Percentiles rank a stretch among this genome's conserved stretches.
phyloP scores from a whole-genome alignment of 176 grass and related monocot species.

The Paspalum vaginatum region DNA sequence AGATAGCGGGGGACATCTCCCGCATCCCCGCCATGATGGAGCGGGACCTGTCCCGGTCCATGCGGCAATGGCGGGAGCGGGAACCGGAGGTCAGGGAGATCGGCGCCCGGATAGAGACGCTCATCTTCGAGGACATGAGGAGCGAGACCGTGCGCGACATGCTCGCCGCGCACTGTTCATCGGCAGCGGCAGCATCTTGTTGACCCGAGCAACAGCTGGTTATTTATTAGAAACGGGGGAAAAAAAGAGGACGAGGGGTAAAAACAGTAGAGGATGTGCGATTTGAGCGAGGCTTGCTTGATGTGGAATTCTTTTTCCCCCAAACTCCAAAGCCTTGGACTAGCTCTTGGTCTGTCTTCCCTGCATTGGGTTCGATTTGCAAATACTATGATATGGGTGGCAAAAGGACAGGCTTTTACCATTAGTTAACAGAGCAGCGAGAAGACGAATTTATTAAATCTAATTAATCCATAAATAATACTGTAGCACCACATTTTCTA shows the following conservation, averaged over 20 bases:
- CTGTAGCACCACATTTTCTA: too few species aligned
- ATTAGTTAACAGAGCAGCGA: conserved; percentile 29
- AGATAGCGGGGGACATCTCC: conserved; percentile 57
- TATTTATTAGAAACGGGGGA: too few species aligned
- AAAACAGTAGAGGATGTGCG: neutral
- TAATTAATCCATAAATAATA: too few species aligned
- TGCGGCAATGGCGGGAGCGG: conserved; percentile 55
- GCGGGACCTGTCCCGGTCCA: conserved; percentile 51
- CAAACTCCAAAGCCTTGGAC: conserved; percentile 37
- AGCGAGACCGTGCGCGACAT: conserved; percentile 68
- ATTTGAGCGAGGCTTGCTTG: conserved; percentile 27
- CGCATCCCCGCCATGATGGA: conserved; percentile 65
- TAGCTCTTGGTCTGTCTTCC: neutral
- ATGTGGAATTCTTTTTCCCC: conserved; percentile 41
- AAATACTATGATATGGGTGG: conserved; percentile 9
- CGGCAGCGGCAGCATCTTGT: conserved; percentile 44
- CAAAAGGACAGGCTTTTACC: conserved; percentile 9
- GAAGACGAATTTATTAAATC: too few species aligned
- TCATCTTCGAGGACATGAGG: conserved; percentile 91
- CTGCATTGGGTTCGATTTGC: conserved; percentile 35
- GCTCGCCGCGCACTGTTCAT: conserved; percentile 65
- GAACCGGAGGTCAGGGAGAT: conserved; percentile 51
- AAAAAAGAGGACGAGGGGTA: neutral
- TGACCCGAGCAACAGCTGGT: conserved; percentile 35
- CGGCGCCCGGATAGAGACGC: conserved; percentile 67